These are phyloP conservation scores for Mycena chlorophos DNA, from an alignment of 768 basidiomycete genomes.

Conservation along the genomic window DNA sequence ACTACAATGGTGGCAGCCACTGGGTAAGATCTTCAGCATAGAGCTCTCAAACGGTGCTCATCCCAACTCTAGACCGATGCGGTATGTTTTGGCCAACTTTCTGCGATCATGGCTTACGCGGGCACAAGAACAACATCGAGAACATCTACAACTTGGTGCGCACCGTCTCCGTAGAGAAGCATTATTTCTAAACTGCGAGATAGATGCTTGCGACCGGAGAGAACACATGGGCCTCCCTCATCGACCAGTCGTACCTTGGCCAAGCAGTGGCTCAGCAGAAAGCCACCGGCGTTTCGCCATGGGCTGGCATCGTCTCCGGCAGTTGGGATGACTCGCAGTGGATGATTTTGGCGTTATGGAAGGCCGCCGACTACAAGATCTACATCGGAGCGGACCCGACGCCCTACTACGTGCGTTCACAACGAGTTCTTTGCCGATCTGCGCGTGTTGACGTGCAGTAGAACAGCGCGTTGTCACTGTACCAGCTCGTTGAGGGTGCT, in stretches of 20 bases:
- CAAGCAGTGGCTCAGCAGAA: conserved; percentile 36
- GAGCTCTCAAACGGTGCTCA: neutral
- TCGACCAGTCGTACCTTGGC: conserved; percentile 48
- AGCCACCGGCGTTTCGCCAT: conserved; percentile 35
- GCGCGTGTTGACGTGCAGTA: conserved; percentile 21
- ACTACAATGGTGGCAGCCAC: conserved; percentile 42
- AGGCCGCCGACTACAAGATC: conserved; percentile 54
- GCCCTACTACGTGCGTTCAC: conserved; percentile 31
- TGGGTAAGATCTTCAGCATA: neutral
- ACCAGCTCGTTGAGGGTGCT: conserved; percentile 50
- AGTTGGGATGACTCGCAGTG: conserved; percentile 61
- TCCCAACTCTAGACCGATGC: conserved; percentile 54
- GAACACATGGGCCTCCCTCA: conserved; percentile 41
- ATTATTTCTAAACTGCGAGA: neutral
- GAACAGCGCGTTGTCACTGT: conserved; percentile 49
- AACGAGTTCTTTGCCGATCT: neutral
- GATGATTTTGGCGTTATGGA: conserved; percentile 59
- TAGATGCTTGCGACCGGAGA: conserved; percentile 50
- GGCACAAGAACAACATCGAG: conserved; percentile 51
- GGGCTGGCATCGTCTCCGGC: conserved; percentile 45
- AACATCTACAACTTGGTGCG: conserved; percentile 51
- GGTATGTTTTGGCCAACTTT: conserved; percentile 30
- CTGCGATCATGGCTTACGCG: neutral
- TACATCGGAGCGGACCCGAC: conserved; percentile 36
- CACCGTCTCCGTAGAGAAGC: neutral